Evolutionary conservation across 331 rosid species (phyloP).

Genomic region (Rhamnella rubrinervis): DNA sequence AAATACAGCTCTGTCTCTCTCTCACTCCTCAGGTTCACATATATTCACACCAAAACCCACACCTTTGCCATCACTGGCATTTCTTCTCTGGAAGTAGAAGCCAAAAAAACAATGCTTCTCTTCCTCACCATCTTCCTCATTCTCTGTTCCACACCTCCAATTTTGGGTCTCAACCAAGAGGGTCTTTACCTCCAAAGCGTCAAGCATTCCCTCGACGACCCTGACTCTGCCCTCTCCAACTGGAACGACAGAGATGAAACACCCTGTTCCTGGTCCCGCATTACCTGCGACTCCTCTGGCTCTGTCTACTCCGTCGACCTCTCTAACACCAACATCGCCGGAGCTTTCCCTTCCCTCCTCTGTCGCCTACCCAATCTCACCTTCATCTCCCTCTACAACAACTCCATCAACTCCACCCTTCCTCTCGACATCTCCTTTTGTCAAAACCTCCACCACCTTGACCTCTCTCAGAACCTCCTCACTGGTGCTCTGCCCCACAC

Average conservation of each 20-base stretch:
- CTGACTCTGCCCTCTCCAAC: slow-evolving; percentile 48
- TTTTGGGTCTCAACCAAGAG: slow-evolving; percentile 54
- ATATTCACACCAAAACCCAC: slow-evolving; percentile 18
- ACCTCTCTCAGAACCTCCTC: slow-evolving; percentile 78
- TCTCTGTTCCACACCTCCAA: background rate
- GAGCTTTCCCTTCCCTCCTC: slow-evolving; percentile 54
- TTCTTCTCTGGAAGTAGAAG: background rate
- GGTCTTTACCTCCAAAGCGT: slow-evolving; percentile 57
- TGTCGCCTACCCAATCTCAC: slow-evolving; percentile 59
- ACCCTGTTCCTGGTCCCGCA: slow-evolving; percentile 76
- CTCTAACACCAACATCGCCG: slow-evolving; percentile 49
- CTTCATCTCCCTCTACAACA: slow-evolving; percentile 52
- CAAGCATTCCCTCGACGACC: slow-evolving; percentile 61
- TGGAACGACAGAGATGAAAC: slow-evolving; percentile 57
- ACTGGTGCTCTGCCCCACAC: slow-evolving; percentile 63
- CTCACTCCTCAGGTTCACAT: slow-evolving; percentile 2
- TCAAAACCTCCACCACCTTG: slow-evolving; percentile 46
- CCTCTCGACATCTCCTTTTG: slow-evolving; percentile 51
- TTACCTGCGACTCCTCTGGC: slow-evolving; percentile 43
- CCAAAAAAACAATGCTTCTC: slow-evolving; percentile 26
- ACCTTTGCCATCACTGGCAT: background rate
- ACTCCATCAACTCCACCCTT: slow-evolving; percentile 64
- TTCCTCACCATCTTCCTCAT: slow-evolving; percentile 17
- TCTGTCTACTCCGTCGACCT: slow-evolving; percentile 54
- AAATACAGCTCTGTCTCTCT: background rate